A percentile compares a stretch with the other conserved stretches of the same genome.
Conservation (phyloP, 2,329 filamentous ascomycete genomes). For the Fusarium sp. region DNA sequence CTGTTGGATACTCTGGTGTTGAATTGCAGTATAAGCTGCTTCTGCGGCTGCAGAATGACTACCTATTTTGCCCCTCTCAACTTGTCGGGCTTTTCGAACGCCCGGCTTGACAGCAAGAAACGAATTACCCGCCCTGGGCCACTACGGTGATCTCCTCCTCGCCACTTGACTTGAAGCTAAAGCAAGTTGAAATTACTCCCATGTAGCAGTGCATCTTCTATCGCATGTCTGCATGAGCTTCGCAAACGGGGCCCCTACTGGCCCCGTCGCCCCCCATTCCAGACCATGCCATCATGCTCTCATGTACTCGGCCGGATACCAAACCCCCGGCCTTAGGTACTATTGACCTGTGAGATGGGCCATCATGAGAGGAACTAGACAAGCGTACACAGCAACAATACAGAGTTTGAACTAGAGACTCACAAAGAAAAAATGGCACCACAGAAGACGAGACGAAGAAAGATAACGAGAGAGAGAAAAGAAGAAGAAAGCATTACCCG, state of each 20-base stretch:
- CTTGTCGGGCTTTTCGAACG: constrained; percentile 33
- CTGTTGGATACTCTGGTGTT: constrained; percentile 18
- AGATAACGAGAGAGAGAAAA: not conserved
- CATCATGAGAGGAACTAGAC: constrained; percentile 12
- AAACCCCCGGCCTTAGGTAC: constrained; percentile 21
- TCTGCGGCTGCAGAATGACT: constrained; percentile 18
- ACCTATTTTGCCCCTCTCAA: constrained; percentile 39
- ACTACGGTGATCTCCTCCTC: constrained; percentile 46
- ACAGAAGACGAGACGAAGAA: constrained; percentile 1
- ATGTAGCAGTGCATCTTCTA: constrained; percentile 46
- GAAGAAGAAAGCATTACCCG: constrained; percentile 10
- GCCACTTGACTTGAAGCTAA: constrained; percentile 48
- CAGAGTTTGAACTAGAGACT: constrained; percentile 26
- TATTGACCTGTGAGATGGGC: constrained; percentile 14
- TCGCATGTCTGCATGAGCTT: constrained; percentile 48
- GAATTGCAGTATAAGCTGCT: constrained; percentile 19
- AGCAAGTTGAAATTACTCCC: constrained; percentile 47
- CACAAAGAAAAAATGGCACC: constrained; percentile 10
- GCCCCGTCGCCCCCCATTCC: constrained; percentile 38
- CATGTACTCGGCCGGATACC: constrained; percentile 32
- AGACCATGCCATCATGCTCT: constrained; percentile 38
- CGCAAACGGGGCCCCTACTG: constrained; percentile 38
- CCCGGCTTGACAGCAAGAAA: constrained; percentile 40
- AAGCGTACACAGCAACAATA: constrained; percentile 9
- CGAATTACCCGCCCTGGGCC: constrained; percentile 43